Conservation (phyloP, 1,284 basidiomycete genomes). For the Sporisorium exsertum region DNA sequence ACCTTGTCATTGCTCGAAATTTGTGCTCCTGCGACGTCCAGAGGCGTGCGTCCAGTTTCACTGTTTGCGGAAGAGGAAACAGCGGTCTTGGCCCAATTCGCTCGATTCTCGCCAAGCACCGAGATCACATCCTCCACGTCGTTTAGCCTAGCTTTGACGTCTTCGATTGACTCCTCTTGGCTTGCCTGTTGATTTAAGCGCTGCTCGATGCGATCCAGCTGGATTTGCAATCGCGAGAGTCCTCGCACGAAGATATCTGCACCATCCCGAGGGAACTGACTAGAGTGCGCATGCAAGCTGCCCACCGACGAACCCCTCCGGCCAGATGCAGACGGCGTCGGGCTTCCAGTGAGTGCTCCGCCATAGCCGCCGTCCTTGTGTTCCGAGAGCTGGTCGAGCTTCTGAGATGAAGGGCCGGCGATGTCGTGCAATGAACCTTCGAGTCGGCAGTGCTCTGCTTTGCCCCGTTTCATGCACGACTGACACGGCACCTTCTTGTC, state of each 20-base stretch:
- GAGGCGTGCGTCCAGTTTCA: not conserved
- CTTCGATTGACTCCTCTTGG: conserved; percentile 24
- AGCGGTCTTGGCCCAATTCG: conserved; percentile 17
- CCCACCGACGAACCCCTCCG: conserved; percentile 17
- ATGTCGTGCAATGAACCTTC: conserved; percentile 23
- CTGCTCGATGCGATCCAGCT: conserved; percentile 45
- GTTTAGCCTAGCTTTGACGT: conserved; percentile 36
- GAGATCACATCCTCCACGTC: conserved; percentile 46
- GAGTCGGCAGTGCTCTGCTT: conserved; percentile 42
- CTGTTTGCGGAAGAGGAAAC: not conserved
- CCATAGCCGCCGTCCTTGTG: conserved; percentile 13
- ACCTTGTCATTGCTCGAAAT: not conserved
- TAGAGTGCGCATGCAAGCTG: conserved; percentile 4
- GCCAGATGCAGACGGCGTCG: conserved; percentile 7
- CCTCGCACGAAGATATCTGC: conserved; percentile 19
- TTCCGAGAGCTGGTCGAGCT: conserved; percentile 7
- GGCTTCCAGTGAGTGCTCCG: not conserved
- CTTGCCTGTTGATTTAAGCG: conserved; percentile 21
- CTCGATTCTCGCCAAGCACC: conserved; percentile 31
- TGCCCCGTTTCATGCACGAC: conserved; percentile 52
- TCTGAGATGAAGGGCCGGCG: conserved; percentile 19
- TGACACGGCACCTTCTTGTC: conserved; percentile 58
- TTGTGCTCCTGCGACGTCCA: not conserved
- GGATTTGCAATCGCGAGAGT: conserved; percentile 27
- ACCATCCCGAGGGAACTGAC: not conserved